These are phyloP conservation scores for Trypanosoma avium DNA, from an alignment of 208 protist genomes.

Conservation along the genomic window DNA sequence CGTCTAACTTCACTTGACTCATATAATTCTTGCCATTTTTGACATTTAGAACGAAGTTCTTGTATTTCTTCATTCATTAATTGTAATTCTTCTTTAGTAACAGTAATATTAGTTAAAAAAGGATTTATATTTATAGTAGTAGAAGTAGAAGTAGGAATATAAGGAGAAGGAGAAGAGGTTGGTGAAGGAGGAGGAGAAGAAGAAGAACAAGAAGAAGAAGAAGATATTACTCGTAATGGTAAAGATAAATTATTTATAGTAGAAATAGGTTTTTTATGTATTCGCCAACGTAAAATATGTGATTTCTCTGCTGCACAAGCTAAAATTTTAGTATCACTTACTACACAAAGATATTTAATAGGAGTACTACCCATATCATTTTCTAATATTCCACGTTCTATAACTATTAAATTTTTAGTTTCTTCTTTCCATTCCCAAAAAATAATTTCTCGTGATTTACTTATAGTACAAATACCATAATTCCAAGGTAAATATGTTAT, in stretches of 20 bases:
- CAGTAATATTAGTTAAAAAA: too few species aligned
- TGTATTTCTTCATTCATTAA: neutral
- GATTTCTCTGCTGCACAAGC: constrained; percentile 7
- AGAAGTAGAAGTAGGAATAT: too few species aligned
- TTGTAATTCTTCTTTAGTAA: neutral
- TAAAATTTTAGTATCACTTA: constrained; percentile 1
- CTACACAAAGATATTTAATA: neutral
- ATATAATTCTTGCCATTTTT: neutral
- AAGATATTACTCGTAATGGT: too few species aligned
- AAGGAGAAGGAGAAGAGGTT: too few species aligned
- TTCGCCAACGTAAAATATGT: constrained; percentile 14
- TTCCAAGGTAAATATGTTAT: constrained; percentile 15
- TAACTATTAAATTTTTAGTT: neutral
- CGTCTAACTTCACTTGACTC: neutral
- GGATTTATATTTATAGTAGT: too few species aligned
- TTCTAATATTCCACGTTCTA: neutral
- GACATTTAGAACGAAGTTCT: neutral
- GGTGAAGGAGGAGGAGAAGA: too few species aligned
- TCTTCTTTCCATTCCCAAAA: constrained; percentile 18
- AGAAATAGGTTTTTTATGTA: neutral
- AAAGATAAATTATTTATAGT: neutral
- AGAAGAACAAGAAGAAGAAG: too few species aligned
- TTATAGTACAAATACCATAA: constrained; percentile 9
- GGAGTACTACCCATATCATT: constrained; percentile 1
- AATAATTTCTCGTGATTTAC: constrained; percentile 14